Percentiles rank a stretch among this genome's conserved stretches.
phyloP scores from a whole-genome alignment of 495 filamentous ascomycete genomes.

The Penicillium cataractarum region DNA sequence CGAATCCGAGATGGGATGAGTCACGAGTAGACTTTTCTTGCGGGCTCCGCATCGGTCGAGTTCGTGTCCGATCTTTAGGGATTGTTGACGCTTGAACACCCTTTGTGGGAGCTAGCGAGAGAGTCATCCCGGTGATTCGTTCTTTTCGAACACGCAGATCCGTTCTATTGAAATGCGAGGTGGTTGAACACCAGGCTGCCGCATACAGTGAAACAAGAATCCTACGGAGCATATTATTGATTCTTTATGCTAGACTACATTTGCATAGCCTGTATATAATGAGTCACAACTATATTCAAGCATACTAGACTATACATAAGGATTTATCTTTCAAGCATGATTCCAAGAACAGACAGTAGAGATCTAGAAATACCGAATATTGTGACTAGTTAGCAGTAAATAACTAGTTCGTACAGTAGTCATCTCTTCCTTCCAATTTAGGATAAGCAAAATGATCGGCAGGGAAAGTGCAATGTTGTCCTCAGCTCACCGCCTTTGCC shows the following conservation, averaged over 20 bases:
- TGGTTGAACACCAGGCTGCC: conserved; percentile 1
- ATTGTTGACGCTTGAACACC: conserved; percentile 48
- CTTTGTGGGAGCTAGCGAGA: conserved; percentile 12
- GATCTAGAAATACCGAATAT: too few species aligned
- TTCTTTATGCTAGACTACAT: background rate
- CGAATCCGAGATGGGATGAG: conserved; percentile 30
- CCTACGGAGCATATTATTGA: background rate
- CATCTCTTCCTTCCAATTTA: too few species aligned
- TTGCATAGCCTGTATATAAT: conserved; percentile 3
- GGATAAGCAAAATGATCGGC: background rate
- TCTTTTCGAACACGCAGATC: background rate
- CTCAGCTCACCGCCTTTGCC: conserved; percentile 25
- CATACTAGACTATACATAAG: background rate
- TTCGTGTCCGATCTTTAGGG: conserved; percentile 37
- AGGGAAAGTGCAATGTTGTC: conserved; percentile 17
- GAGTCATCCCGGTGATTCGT: conserved; percentile 6
- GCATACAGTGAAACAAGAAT: conserved; percentile 10
- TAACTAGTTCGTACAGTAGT: too few species aligned
- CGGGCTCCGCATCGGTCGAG: conserved; percentile 35
- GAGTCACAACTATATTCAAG: background rate
- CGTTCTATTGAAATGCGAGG: conserved; percentile 4
- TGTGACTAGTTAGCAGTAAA: too few species aligned
- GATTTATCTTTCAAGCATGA: background rate
- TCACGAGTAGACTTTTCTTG: conserved; percentile 17
- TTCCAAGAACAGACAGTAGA: too few species aligned